Percentiles rank a stretch among this genome's conserved stretches.
Evolutionary conservation across 2,329 filamentous ascomycete genomes (phyloP).

Genomic region (Boeremia exigua): DNA sequence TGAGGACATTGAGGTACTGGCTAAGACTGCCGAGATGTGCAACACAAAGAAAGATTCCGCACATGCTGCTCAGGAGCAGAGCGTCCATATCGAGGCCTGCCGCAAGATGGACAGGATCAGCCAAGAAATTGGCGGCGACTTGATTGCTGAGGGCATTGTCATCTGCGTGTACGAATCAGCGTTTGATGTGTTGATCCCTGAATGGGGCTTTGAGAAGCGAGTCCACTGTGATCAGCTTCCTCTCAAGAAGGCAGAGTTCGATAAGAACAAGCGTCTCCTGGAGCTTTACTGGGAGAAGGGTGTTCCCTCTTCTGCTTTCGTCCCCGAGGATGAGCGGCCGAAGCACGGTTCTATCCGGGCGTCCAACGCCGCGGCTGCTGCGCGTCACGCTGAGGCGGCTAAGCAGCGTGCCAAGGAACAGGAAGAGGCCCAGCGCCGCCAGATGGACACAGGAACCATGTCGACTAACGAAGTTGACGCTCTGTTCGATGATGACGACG

Average conservation of each 20-base stretch:
- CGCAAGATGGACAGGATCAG: constrained; percentile 92
- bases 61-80: constrained; percentile 97
- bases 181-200: constrained; percentile 96
- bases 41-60: constrained; percentile 99
- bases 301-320: constrained; percentile 91
- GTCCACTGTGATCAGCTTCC: constrained; percentile 98
- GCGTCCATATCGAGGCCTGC: constrained; percentile 97
- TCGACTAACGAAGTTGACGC: constrained; percentile 92
- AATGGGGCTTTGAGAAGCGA: constrained; percentile 98
- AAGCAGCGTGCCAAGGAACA: constrained; percentile 82
- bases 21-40: constrained; percentile 92
- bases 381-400: constrained; percentile 80
- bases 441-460: constrained; percentile 93
- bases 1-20: constrained; percentile 85
- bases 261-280: constrained; percentile 91
- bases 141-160: constrained; percentile 95
- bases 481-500: constrained; percentile 93
- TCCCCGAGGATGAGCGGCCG: constrained; percentile 95
- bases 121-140: constrained; percentile 83
- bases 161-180: constrained; percentile 98
- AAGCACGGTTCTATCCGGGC: constrained; percentile 79
- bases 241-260: constrained; percentile 98
- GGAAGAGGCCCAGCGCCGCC: constrained; percentile 88
- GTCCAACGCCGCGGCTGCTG: constrained; percentile 76
- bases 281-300: constrained; percentile 99